Evolutionary conservation across 2,329 filamentous ascomycete species (phyloP), one percentile per base, ranked within the genome.

Genomic region (Nothopassalora personata): DNA sequence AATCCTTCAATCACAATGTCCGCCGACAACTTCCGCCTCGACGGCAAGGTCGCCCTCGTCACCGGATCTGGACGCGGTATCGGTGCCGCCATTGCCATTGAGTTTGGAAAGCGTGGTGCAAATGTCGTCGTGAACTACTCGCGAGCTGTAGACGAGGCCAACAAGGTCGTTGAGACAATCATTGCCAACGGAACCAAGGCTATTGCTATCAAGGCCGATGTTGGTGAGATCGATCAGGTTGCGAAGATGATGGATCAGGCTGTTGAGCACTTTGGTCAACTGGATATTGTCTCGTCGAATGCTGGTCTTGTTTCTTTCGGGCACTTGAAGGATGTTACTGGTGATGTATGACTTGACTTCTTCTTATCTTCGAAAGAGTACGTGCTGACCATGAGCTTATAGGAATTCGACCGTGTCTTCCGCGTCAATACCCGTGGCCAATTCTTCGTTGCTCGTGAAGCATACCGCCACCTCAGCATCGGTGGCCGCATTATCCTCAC

Each of bases 241-340:
- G 77, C 81, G 49, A 72, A 74, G 57, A 75, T 89, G 65, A 87
- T 89, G 75, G 78, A 81, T 52, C 74, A 86, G 68, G 84, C 84
- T 55, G 77, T 84, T 64, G 74, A 76, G 63, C 77, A 81, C 71
- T 89, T 85, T 68, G 85, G 85, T 72, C 80, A 82, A 71, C 78
- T 89, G 68, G 78, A 88, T 74, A 86, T 89, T 66, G 85, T 86
- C 67, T 83, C 82, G 78, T 86, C 82, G 70, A 88, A 88, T 78
- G 83, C 81, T 46, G 85, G 80, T 63, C 79, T 80, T 54, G 77
- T 80, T 46, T 76, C 74, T 47, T 80, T 80, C 68, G 77, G 77
- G 58, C 77, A 80, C 69, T 71, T 81, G 65, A 78, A 79, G 71
- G 79, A 81, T 57, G 79, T 81, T 36, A 77, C 76, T 51, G 77